These are phyloP conservation scores for Pythium periplocum DNA, from an alignment of 352 stramenopile species.

Conservation along the genomic window DNA sequence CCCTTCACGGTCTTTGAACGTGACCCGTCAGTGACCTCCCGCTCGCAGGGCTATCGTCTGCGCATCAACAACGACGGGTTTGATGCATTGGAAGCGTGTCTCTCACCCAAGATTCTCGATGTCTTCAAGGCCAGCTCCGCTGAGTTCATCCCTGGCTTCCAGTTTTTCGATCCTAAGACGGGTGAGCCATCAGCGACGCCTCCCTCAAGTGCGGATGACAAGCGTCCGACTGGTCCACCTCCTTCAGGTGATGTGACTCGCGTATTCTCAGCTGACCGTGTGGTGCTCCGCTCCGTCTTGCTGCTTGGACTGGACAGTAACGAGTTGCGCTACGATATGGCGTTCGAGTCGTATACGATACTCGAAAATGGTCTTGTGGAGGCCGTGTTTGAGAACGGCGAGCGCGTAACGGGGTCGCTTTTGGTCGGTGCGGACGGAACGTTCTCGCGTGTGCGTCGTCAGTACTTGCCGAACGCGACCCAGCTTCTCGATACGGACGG, in stretches of 20 bases:
- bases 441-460: conserved; percentile 46
- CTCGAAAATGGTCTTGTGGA: conserved; percentile 25
- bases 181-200: conserved; percentile 5
- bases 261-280: conserved; percentile 21
- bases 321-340: conserved; percentile 10
- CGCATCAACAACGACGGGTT: conserved; percentile 43
- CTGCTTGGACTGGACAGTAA: conserved; percentile 1
- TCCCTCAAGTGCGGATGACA: neutral
- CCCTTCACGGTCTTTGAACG: conserved; percentile 65
- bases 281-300: conserved; percentile 23
- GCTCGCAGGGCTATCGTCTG: conserved; percentile 53
- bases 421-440: conserved; percentile 55
- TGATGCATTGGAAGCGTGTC: conserved; percentile 44
- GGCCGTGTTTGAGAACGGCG: conserved; percentile 52
- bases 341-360: conserved; percentile 7
- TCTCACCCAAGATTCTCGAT: conserved; percentile 44
- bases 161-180: conserved; percentile 41
- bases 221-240: neutral
- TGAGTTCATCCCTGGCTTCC: conserved; percentile 44
- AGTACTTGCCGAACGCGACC: conserved; percentile 40
- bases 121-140: conserved; percentile 48
- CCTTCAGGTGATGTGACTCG: too few species aligned
- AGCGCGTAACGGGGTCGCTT: conserved; percentile 33
- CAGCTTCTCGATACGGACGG: conserved; percentile 61
- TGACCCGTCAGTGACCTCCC: conserved; percentile 55